Percentiles rank a stretch among this genome's conserved stretches.
Evolutionary conservation across 2,329 filamentous ascomycete species (phyloP).

Genomic region (Hypocrella siamensis): DNA sequence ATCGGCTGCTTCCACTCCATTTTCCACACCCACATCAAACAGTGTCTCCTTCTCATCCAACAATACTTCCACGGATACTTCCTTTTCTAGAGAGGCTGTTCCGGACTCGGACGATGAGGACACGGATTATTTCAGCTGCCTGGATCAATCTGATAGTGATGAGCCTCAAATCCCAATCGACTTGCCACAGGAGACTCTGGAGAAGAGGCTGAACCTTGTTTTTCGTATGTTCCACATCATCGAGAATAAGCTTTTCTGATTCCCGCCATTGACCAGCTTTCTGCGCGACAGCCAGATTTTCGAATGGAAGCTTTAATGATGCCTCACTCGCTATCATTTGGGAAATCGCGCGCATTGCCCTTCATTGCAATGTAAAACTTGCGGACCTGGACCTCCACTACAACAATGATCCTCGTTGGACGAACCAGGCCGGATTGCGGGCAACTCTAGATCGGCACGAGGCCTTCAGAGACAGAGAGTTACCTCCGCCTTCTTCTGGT

Average conservation of each 20-base stretch:
- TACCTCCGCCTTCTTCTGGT: constrained; percentile 30
- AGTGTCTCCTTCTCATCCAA: neutral
- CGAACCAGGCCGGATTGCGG: constrained; percentile 28
- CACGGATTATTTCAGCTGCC: constrained; percentile 7
- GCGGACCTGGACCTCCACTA: constrained; percentile 19
- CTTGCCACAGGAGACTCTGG: constrained; percentile 1
- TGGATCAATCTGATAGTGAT: too few species aligned
- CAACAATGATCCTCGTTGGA: constrained; percentile 18
- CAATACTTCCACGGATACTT: constrained; percentile 3
- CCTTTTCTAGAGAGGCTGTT: constrained; percentile 1
- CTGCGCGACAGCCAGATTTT: constrained; percentile 18
- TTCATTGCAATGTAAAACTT: constrained; percentile 27
- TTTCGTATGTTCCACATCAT: constrained; percentile 30
- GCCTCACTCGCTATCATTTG: constrained; percentile 34
- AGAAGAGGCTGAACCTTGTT: constrained; percentile 16
- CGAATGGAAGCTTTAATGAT: constrained; percentile 18
- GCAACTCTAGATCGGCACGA: constrained; percentile 20
- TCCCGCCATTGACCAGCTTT: neutral
- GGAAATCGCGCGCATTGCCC: constrained; percentile 33
- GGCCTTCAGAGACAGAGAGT: constrained; percentile 23
- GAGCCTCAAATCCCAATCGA: too few species aligned
- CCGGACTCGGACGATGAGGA: constrained; percentile 1
- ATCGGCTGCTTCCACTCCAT: too few species aligned
- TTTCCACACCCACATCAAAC: neutral
- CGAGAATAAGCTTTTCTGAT: neutral